phyloP scores from a whole-genome alignment of 768 basidiomycete species.

The Pisolithus albus region DNA sequence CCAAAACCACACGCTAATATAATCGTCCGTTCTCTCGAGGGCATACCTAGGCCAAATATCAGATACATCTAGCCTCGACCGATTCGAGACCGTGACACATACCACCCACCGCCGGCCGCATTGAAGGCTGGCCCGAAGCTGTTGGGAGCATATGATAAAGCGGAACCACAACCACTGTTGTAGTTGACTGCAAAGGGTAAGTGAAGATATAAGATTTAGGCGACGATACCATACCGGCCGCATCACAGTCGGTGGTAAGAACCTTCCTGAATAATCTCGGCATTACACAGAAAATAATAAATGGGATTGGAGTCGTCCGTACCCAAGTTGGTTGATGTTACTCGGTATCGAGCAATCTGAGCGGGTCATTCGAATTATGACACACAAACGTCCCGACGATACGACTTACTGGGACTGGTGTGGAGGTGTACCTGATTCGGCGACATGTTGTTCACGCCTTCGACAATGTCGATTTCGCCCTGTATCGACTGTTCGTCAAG shows the following conservation, averaged over 20 bases:
- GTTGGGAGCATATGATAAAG: slow-evolving; percentile 14
- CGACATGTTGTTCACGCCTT: slow-evolving; percentile 45
- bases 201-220: background rate
- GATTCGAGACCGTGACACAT: background rate
- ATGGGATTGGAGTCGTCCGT: background rate
- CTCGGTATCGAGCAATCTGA: slow-evolving; percentile 24
- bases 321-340: slow-evolving; percentile 21
- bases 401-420: slow-evolving; percentile 38
- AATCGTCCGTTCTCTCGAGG: slow-evolving; percentile 26
- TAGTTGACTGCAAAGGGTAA: slow-evolving; percentile 15
- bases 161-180: slow-evolving; percentile 35
- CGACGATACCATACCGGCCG: slow-evolving; percentile 10
- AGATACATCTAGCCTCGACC: background rate
- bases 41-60: slow-evolving; percentile 28
- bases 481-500: slow-evolving; percentile 6
- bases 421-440: slow-evolving; percentile 52
- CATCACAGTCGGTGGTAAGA: slow-evolving; percentile 18
- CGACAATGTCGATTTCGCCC: slow-evolving; percentile 28
- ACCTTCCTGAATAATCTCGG: slow-evolving; percentile 10
- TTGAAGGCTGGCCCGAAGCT: slow-evolving; percentile 28
- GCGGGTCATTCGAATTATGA: background rate
- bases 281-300: background rate
- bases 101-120: slow-evolving; percentile 35
- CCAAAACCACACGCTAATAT: slow-evolving; percentile 39
- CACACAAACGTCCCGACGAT: background rate